Percentiles rank a stretch among this genome's conserved stretches.
phyloP scores from a whole-genome alignment of 192 early-diverging fungal genomes.

The Entomortierella parvispora region DNA sequence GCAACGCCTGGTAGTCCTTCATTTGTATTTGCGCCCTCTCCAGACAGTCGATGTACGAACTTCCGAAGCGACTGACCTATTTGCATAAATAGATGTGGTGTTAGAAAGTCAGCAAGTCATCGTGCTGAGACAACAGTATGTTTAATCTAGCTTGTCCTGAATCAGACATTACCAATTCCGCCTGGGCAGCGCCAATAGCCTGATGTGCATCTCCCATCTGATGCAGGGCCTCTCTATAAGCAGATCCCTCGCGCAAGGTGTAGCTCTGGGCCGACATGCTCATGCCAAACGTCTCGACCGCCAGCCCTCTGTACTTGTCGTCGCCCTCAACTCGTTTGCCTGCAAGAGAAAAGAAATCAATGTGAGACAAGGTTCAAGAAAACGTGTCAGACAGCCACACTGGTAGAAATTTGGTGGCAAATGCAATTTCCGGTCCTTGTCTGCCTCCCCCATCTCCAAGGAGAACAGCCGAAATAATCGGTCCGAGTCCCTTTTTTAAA shows the following conservation, averaged over 20 bases:
- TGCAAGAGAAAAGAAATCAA: not conserved
- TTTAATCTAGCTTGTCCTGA: not conserved
- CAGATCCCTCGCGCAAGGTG: constrained; percentile 10
- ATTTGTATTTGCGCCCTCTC: constrained; percentile 21
- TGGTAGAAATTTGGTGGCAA: no score
- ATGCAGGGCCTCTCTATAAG: constrained; percentile 9
- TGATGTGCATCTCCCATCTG: constrained; percentile 34
- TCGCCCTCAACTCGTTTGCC: constrained; percentile 20
- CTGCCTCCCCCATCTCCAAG: no score
- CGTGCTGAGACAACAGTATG: no score
- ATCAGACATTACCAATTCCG: constrained; percentile 10
- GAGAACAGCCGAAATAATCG: no score
- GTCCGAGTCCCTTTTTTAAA: not conserved
- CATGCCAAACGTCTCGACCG: constrained; percentile 24
- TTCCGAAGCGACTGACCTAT: constrained; percentile 10
- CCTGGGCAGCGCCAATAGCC: constrained; percentile 14
- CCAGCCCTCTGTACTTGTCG: constrained; percentile 18
- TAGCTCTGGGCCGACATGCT: constrained; percentile 26
- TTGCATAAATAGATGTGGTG: not conserved
- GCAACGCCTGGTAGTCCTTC: constrained; percentile 62
- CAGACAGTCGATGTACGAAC: constrained; percentile 17
- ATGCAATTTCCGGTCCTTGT: not conserved
- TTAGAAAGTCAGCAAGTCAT: no score
- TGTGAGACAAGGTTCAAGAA: not conserved
- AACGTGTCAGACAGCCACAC: no score